Conservation (phyloP, 345 rosid genomes). For the Psidium guajava region DNA sequence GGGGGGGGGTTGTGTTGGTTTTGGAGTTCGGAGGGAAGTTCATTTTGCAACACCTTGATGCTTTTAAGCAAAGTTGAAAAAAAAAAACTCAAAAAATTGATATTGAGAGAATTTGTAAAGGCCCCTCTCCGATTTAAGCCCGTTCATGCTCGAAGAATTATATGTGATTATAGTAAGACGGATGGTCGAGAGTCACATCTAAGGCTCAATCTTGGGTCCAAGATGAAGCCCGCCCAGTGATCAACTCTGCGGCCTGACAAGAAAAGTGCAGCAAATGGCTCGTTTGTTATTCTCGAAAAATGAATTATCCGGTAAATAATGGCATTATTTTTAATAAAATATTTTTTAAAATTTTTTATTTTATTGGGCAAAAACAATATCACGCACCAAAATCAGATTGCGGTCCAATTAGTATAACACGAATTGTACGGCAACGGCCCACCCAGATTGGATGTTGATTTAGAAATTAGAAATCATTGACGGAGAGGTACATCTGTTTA, state of each 20-base stretch:
- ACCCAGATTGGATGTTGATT: not conserved
- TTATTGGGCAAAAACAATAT: no score
- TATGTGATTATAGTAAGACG: not conserved
- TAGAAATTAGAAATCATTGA: not conserved
- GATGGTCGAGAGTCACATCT: not conserved
- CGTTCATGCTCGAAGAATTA: not conserved
- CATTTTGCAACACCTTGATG: not conserved
- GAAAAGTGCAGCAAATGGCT: not conserved
- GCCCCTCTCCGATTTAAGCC: not conserved
- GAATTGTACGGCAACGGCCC: not conserved
- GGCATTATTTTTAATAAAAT: no score
- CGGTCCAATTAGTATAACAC: not conserved
- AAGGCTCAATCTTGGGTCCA: not conserved
- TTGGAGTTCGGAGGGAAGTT: no score
- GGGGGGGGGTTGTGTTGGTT: no score
- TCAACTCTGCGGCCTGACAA: not conserved
- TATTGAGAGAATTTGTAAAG: not conserved
- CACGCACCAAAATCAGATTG: not conserved
- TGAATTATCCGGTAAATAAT: no score
- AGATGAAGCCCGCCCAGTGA: not conserved
- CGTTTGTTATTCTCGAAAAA: no score
- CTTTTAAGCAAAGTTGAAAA: not conserved
- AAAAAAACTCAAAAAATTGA: not conserved
- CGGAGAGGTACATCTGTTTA: not conserved
- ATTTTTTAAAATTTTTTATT: no score